Base-by-base conservation (phyloP, 2,329 filamentous ascomycete species). In the Sporothrix humicola region DNA sequence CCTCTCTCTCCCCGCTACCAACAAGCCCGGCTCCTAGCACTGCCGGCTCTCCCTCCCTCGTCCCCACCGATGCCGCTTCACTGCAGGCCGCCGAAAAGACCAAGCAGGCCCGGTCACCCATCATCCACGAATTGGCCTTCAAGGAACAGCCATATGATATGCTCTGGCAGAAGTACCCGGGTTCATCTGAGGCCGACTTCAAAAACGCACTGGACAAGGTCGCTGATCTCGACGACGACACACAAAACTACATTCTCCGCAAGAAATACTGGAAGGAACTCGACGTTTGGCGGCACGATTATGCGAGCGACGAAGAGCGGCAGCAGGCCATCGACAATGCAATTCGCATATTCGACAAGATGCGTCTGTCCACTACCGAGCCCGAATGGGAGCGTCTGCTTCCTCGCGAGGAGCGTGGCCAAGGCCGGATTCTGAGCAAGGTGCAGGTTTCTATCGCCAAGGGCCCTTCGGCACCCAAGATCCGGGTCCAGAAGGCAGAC, bases 331-430 rank as follows among this genome's bases (percentile, higher is more conserved):
- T 91, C 79, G 84, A 92, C 81, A 86, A 90, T 76, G 89, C 89
- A 15, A 84, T 90, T 73, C 85, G 83, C 74, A 82, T 86, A 72
- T 91, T 87, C 76, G 89, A 91, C 79, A 88, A 86, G 79, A 84
- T 87, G 79, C 84, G 89, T 52, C 76, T 91, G 44, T 86, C 85
- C 7, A 81, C 85, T 1, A 85, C 85, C 0, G 88, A 90, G 73
- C 84, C 85, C 0, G 85, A 88, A 71, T 91, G 89, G 89, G 87
- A 91, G 77, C 86, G 83, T 76, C 81, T 91, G n/a, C 81, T 91
- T 12, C 85, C 87, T 5, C 84, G 83, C 75, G 84, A 87, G 65
- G 88, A 91, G 72, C 84, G 89, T 69, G 88, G 87, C 71, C 87
- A 86, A 72, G 89, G 89, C 71, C 90, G 87, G 69, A 87, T 86